A percentile compares a stretch with the other conserved stretches of the same genome.
These are phyloP conservation scores for Nephelium lappaceum DNA, from an alignment of 345 rosid genomes.

Conservation along the genomic window DNA sequence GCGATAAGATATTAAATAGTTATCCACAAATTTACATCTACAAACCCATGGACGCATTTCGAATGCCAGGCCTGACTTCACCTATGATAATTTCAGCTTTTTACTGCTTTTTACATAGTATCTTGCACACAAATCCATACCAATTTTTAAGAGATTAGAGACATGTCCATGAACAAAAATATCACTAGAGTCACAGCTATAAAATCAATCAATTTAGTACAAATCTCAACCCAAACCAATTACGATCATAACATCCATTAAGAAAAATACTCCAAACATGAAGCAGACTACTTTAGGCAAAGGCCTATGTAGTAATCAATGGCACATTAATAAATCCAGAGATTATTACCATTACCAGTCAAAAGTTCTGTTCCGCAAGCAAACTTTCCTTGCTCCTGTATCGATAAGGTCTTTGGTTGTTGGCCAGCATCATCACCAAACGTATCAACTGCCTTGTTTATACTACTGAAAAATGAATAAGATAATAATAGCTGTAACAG, in stretches of 20 bases:
- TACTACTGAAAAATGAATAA: slow-evolving; percentile 33
- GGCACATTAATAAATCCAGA: slow-evolving; percentile 10
- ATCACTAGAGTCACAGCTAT: not conserved
- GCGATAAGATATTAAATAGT: slow-evolving; percentile 18
- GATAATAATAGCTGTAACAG: slow-evolving; percentile 24
- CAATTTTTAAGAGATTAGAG: not conserved
- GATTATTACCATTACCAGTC: slow-evolving; percentile 58
- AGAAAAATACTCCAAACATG: not conserved
- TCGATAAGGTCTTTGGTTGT: slow-evolving; percentile 29
- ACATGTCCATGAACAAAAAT: not conserved
- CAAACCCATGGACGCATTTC: not conserved
- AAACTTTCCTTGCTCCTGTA: slow-evolving; percentile 34
- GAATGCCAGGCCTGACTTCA: not conserved
- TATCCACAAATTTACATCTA: not conserved
- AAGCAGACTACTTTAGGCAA: slow-evolving; percentile 4
- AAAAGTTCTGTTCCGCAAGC: slow-evolving; percentile 24
- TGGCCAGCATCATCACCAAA: slow-evolving; percentile 26
- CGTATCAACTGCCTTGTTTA: slow-evolving; percentile 23
- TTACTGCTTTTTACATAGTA: not conserved
- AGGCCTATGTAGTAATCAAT: slow-evolving; percentile 4
- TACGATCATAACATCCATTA: not conserved
- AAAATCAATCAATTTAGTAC: not conserved
- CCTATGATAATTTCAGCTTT: not conserved
- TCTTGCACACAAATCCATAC: not conserved
- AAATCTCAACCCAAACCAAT: not conserved